Base-by-base conservation (phyloP, 73 alveolate genomes). In the Uronychia setigera region DNA sequence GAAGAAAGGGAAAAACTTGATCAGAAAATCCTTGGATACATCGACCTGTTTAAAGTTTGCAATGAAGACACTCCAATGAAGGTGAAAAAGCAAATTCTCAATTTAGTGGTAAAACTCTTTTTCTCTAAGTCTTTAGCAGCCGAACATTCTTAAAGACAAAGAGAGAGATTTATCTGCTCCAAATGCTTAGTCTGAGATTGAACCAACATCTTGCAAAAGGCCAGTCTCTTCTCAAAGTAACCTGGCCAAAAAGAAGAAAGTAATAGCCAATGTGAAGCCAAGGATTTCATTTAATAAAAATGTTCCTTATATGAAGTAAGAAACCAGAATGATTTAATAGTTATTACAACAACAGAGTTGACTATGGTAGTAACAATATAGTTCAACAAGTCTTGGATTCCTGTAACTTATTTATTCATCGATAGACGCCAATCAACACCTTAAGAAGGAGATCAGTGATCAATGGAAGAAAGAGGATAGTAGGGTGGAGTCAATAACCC, bases 1-100 rank as follows among this genome's bases (percentile, higher is more conserved):
- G 82, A 59, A 1, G 89, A 82, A 30, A 82, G 89, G 58, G 60
- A 67, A 60, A 59, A 60, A 1, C 31, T 82, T 1, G 60, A 82
- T 29, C 35, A 67, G 19, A 82, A 79, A 30, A 82, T 82, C 28
- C 33, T 74, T 1, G 89, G 89, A 26, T 29, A 60, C 30, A 58
- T 82, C n/a, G 46, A 30, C 27, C 32, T 82, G 1, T 82, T 82
- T 35, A 60, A 46, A 19, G n/a, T 46, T 5, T 46, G 67, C 67
- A 46, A 46, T 46, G n/a, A 46, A 19, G 67, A 46, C n/a, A 46
- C 67, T 19, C 67, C 67, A 46, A 46, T 11, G n/a, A 46, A 46
- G 67, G 67, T 46, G n/a, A 46, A 46, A 46, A 46, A 46, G 67
- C 67, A 46, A 19, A 46, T 46, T 19, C 67, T 46, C 67, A 46